A percentile compares a stretch with the other conserved stretches of the same genome.
phyloP scores from a whole-genome alignment of 2,329 filamentous ascomycete species.

The Hortaea sp. region DNA sequence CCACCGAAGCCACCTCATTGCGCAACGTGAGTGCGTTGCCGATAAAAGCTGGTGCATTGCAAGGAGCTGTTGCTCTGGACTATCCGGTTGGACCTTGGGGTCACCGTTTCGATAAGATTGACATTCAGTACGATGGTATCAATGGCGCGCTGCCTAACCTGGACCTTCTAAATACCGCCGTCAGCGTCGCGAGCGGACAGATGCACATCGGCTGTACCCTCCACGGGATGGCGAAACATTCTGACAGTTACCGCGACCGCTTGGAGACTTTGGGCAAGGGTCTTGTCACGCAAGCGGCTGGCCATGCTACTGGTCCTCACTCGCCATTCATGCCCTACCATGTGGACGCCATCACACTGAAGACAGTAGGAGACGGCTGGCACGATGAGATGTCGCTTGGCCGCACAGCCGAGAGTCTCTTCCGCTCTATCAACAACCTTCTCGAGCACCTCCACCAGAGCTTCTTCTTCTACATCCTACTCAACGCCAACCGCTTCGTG shows the following conservation, averaged over 20 bases:
- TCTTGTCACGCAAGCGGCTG: slow-evolving; percentile 85
- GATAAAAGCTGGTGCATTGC: slow-evolving; percentile 84
- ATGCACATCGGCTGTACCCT: slow-evolving; percentile 80
- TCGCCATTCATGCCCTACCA: slow-evolving; percentile 97
- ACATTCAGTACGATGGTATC: slow-evolving; percentile 88
- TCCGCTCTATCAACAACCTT: slow-evolving; percentile 89
- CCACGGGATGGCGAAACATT: slow-evolving; percentile 74
- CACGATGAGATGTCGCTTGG: slow-evolving; percentile 97
- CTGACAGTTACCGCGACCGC: slow-evolving; percentile 68
- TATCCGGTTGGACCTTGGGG: slow-evolving; percentile 63
- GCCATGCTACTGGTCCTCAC: slow-evolving; percentile 81
- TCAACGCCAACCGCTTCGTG: slow-evolving; percentile 86
- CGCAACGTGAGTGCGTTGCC: slow-evolving; percentile 59
- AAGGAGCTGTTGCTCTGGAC: slow-evolving; percentile 88
- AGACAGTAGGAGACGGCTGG: slow-evolving; percentile 84
- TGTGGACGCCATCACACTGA: slow-evolving; percentile 87
- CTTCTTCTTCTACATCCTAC: slow-evolving; percentile 97
- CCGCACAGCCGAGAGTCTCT: slow-evolving; percentile 77
- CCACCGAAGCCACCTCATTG: slow-evolving; percentile 48
- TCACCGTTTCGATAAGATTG: slow-evolving; percentile 73
- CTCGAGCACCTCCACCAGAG: slow-evolving; percentile 96
- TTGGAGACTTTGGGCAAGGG: slow-evolving; percentile 82
- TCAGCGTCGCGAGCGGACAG: slow-evolving; percentile 77
- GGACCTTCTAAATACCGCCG: slow-evolving; percentile 89
- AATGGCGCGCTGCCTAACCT: slow-evolving; percentile 94